Conservation (phyloP, 2,329 filamentous ascomycete species). For the Xylariales sp. region DNA sequence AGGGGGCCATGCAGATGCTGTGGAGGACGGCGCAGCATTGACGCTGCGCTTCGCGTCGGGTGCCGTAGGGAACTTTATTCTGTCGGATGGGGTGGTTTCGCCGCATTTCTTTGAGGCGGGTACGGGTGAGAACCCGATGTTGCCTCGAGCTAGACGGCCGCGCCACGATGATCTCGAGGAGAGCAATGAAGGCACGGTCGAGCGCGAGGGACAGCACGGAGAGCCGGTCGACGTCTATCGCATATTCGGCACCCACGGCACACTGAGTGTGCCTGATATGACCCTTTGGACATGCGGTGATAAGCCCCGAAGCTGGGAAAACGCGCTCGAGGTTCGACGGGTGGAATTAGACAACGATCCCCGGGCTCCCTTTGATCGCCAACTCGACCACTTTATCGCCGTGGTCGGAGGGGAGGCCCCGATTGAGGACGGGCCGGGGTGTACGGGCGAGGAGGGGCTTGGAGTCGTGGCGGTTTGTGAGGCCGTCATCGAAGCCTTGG, state of each 20-base stretch:
- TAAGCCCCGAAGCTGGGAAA: constrained; percentile 16
- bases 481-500: constrained; percentile 16
- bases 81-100: constrained; percentile 11
- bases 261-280: constrained; percentile 20
- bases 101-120: constrained; percentile 24
- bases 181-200: too few relatives aligned
- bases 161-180: not conserved
- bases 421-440: constrained; percentile 6
- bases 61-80: constrained; percentile 14
- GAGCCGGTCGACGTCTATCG: constrained; percentile 21
- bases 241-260: constrained; percentile 22
- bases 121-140: constrained; percentile 18
- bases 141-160: constrained; percentile 11
- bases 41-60: constrained; percentile 19
- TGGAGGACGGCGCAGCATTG: constrained; percentile 16
- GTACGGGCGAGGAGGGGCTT: constrained; percentile 22
- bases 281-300: constrained; percentile 18
- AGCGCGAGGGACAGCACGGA: not conserved
- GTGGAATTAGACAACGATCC: constrained; percentile 14
- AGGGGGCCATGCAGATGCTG: not conserved
- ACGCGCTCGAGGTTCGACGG: not conserved
- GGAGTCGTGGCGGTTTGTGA: constrained; percentile 20
- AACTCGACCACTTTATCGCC: constrained; percentile 23
- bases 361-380: constrained; percentile 16
- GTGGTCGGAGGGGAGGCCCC: constrained; percentile 2